Evolutionary conservation across 495 filamentous ascomycete species (phyloP).

Genomic region (Pseudomonodictys pantanalensis): DNA sequence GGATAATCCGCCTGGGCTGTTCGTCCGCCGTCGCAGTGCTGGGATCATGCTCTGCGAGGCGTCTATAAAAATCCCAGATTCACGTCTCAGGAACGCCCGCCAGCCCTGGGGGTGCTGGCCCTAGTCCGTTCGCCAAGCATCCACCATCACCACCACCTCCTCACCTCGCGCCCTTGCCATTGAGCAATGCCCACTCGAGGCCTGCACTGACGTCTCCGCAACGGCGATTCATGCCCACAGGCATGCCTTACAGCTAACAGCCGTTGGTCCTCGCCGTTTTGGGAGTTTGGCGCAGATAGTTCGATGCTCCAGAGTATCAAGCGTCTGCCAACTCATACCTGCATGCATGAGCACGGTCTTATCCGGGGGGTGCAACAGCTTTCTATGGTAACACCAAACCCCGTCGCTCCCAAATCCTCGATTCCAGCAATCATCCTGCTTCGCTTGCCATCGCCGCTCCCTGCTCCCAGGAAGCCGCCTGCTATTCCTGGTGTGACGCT

Average conservation of each 20-base stretch:
- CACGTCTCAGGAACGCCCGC: slow-evolving; percentile 30
- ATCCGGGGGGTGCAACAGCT: slow-evolving; percentile 33
- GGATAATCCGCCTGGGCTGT: slow-evolving; percentile 26
- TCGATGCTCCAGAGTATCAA: slow-evolving; percentile 60
- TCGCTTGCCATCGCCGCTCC: background rate
- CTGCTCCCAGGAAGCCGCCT: slow-evolving; percentile 25
- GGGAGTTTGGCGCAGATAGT: slow-evolving; percentile 52
- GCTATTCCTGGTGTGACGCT: slow-evolving; percentile 33
- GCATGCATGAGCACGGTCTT: slow-evolving; percentile 62
- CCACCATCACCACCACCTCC: slow-evolving; percentile 6
- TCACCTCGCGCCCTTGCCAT: slow-evolving; percentile 1
- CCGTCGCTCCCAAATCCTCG: slow-evolving; percentile 23
- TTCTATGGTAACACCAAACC: slow-evolving; percentile 34
- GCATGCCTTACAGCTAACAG: slow-evolving; percentile 33
- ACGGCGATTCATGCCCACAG: slow-evolving; percentile 31
- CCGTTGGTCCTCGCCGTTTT: slow-evolving; percentile 45
- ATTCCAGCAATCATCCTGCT: slow-evolving; percentile 31
- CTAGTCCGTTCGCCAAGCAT: slow-evolving; percentile 26
- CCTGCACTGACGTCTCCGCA: slow-evolving; percentile 4
- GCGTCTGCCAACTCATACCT: slow-evolving; percentile 88
- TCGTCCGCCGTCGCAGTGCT: slow-evolving; percentile 10
- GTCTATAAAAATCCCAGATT: background rate
- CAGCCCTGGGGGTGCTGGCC: too few relatives aligned
- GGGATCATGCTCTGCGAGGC: background rate
- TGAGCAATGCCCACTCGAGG: slow-evolving; percentile 1